These are phyloP conservation scores for Diaporthe batatas DNA, from an alignment of 2,329 filamentous ascomycete genomes.

Conservation along the genomic window DNA sequence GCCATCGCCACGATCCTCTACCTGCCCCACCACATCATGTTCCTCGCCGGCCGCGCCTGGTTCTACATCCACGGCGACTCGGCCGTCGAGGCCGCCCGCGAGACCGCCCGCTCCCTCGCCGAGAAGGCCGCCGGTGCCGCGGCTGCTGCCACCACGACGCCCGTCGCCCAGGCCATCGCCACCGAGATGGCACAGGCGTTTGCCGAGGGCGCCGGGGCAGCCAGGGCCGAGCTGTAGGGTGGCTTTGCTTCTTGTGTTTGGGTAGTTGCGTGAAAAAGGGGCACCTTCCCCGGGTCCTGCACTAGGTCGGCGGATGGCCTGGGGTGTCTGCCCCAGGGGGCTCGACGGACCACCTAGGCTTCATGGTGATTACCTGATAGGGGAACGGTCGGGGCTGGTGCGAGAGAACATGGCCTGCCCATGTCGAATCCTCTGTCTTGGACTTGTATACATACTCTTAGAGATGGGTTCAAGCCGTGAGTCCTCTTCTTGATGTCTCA, in stretches of 20 bases:
- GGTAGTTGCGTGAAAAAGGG: neutral
- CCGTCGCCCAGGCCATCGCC: conserved; percentile 48
- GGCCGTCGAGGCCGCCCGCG: conserved; percentile 62
- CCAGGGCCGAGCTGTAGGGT: conserved; percentile 53
- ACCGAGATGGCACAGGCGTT: conserved; percentile 46
- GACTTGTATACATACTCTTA: neutral
- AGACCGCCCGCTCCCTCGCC: conserved; percentile 55
- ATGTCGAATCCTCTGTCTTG: neutral
- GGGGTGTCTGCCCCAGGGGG: too few relatives aligned
- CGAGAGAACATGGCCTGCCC: neutral
- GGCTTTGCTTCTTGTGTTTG: neutral
- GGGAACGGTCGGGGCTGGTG: neutral
- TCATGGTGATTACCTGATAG: neutral
- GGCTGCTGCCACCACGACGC: conserved; percentile 9
- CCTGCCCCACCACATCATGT: conserved; percentile 89
- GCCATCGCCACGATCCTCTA: conserved; percentile 90
- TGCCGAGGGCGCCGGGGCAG: conserved; percentile 48
- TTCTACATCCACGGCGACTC: conserved; percentile 95
- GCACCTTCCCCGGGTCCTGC: too few relatives aligned
- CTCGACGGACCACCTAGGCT: too few relatives aligned
- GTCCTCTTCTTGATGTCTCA: neutral
- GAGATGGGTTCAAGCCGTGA: neutral
- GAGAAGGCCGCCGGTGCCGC: conserved; percentile 21
- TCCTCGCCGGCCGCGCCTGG: conserved; percentile 86
- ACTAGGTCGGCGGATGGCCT: too few relatives aligned